Conservation (phyloP, 495 filamentous ascomycete genomes). For the Baudoinia panamericana region DNA sequence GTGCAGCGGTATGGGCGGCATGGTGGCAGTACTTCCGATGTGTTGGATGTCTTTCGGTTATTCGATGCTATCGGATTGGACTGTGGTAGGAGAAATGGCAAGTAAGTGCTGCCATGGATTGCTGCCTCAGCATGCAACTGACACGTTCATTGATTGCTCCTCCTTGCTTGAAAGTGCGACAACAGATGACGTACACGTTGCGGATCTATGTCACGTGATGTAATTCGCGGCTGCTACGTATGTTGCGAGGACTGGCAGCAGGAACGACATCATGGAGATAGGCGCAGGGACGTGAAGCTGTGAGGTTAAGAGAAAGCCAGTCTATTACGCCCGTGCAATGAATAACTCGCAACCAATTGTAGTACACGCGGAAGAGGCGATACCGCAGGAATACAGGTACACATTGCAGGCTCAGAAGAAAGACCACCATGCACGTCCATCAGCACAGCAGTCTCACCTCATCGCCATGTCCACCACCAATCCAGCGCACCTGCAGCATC, state of each 20-base stretch:
- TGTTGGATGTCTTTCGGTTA: neutral
- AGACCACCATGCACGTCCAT: no score
- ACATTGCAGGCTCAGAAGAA: conserved; percentile 4
- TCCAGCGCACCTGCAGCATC: neutral
- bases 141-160: no score
- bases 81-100: neutral
- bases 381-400: conserved; percentile 13
- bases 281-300: no score
- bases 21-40: conserved; percentile 19
- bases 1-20: conserved; percentile 48
- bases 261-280: no score
- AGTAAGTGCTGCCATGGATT: neutral
- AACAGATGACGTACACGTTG: no score
- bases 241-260: no score
- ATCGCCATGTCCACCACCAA: conserved; percentile 6
- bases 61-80: conserved; percentile 2
- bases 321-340: no score
- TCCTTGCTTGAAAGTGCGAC: no score
- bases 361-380: conserved; percentile 18
- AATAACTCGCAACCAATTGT: conserved; percentile 7
- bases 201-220: no score
- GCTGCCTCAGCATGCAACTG: no score
- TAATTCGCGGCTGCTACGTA: no score
- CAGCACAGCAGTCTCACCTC: conserved; percentile 1
- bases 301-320: no score